phyloP scores from a whole-genome alignment of 1,284 basidiomycete species.

The Cryptococcus sp. region DNA sequence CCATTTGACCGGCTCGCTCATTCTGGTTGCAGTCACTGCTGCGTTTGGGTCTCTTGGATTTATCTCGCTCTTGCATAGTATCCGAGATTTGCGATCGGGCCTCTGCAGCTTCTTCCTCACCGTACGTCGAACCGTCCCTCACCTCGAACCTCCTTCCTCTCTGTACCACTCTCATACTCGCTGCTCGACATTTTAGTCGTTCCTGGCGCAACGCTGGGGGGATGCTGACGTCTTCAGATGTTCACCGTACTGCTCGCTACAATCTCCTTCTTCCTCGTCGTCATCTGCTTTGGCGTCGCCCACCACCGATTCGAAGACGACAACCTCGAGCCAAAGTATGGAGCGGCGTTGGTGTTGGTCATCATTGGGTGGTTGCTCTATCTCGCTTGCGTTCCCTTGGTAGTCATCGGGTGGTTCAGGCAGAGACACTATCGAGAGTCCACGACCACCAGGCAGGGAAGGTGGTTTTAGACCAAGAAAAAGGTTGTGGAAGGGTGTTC shows the following conservation, averaged over 20 bases:
- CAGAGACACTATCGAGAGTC: slow-evolving; percentile 18
- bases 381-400: slow-evolving; percentile 20
- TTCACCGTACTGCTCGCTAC: slow-evolving; percentile 26
- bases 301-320: slow-evolving; percentile 26
- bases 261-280: slow-evolving; percentile 32
- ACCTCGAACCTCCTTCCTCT: not conserved
- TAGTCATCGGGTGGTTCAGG: slow-evolving; percentile 27
- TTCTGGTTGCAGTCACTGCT: slow-evolving; percentile 37
- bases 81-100: slow-evolving; percentile 19
- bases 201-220: not conserved
- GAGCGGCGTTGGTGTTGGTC: slow-evolving; percentile 25
- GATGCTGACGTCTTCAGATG: slow-evolving; percentile 12
- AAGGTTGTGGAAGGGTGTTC: too few relatives aligned
- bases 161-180: not conserved
- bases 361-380: slow-evolving; percentile 30
- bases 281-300: slow-evolving; percentile 28
- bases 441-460: slow-evolving; percentile 1
- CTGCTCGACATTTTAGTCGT: not conserved
- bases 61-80: slow-evolving; percentile 20
- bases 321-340: slow-evolving; percentile 23
- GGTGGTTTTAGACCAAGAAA: too few relatives aligned
- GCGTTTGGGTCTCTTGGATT: slow-evolving; percentile 28
- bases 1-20: slow-evolving; percentile 28
- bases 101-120: slow-evolving; percentile 21
- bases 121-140: too few relatives aligned